Evolutionary conservation across 176 grass and related monocot genomes (phyloP), one percentile per base, ranked within the genome.

Genomic region (Carex kokanica): DNA sequence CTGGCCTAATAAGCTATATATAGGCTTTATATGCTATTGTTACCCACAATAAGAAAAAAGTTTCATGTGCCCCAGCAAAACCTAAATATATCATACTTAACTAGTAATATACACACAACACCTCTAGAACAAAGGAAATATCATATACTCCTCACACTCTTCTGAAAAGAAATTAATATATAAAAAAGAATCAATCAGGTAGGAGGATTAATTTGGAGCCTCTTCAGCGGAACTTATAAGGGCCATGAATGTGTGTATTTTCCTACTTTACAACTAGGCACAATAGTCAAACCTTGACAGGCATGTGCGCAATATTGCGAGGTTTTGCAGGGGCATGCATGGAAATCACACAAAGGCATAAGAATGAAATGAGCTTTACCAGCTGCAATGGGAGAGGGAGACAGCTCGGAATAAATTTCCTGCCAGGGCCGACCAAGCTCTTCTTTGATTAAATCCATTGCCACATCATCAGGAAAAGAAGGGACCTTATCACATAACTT

Each of bases 401-500:
- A 92, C 56, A 98, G 14, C 59, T 98, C 95, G 21, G 92, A 98
- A 88, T 98, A 98, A 82, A 94, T 72, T 29, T 87, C 87, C 12
- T 91, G 91, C 95, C 95, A 98, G 9, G 95, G 95, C 53, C 85
- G 81, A 58, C 95, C 91, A 77, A 98, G 92, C 86, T 98, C 95
- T 87, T 98, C 89, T 90, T 98, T 89, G 38, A 98, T 79, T 55
- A 98, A 88, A 49, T 92, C 72, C 95, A 98, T 98, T 40, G 95
- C 95, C 18, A 90, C 62, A 86, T 94, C 92, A 87, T 95, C 95
- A 18, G 92, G 90, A 77, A 98, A 98, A 13, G 95, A 98, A 83
- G 95, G 95, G 47, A 98, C 95, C 90, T 95, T 98, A 87, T 98
- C 95, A 25, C 95, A 98, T 3, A 98, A 80, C 58, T 98, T 98